Evolutionary conservation across 495 filamentous ascomycete species (phyloP), one percentile per base, ranked within the genome.

Genomic region (Penicillium maclennaniae): DNA sequence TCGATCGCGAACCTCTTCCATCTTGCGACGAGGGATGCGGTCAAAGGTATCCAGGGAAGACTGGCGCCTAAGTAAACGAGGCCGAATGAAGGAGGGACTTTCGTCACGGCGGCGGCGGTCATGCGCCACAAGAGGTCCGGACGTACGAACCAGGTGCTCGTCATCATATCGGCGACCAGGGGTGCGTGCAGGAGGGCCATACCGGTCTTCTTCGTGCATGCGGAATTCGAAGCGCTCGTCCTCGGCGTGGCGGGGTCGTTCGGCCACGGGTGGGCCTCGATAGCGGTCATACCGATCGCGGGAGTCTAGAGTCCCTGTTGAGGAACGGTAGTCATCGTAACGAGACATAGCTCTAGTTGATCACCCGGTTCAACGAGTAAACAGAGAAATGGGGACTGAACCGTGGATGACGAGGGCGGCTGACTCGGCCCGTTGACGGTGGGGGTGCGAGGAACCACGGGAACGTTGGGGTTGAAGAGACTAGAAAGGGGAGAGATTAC

Each of bases 21-120:
- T 45, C 69, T 73, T 66, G 72, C 84, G 75, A 19, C 75, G 60
- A 3, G 85, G 83, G 51, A 81, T 77, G 26, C 86, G 81, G 69
- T 89, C 86, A 59, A 86, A 89, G 0, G 86, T 87, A 66, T 88
- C 86, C 26, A 87, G 70, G 45, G 83, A 86, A 16, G 83, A 87
- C 59, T 87, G 85, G 10, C 86, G 75, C 50, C 86, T 77, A 52
- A 86, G 57, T 28, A 86, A 71, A 15, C 74, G 78, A n/a, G 86
- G 86, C 28, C 77, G 72, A 31, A 68, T 68, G 45, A 67, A 59
- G 21, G 78, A 72, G 25, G 74, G 71, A 43, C 70, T 72, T 15
- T 68, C 66, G 38, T 62, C 65, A 38, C 67, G 73, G 39, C 66
- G 72, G 42, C 67, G 71, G 40, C 69, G 69, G 53, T 72, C 59